Evolutionary conservation across 2,329 filamentous ascomycete species (phyloP).

Genomic region (Clarireedia hainanense): DNA sequence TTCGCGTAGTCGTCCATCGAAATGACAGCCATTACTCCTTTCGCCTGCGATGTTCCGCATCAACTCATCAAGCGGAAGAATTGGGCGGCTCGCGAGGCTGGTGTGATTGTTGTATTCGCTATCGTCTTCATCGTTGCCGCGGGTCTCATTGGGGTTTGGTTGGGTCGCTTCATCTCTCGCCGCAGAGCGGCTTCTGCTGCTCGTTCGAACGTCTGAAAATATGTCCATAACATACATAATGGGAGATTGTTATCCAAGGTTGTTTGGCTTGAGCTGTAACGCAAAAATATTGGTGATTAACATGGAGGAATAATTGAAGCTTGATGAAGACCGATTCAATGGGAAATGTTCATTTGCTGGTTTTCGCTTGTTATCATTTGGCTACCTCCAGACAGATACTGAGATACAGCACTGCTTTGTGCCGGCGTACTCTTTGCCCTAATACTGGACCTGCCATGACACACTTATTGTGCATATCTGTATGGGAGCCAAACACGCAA

Average conservation of each 20-base stretch:
- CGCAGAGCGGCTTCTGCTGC: conserved; percentile 9
- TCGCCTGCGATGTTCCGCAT: conserved; percentile 20
- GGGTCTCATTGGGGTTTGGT: conserved; percentile 42
- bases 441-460: no score
- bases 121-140: conserved; percentile 49
- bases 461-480: no score
- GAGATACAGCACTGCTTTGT: background rate
- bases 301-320: background rate
- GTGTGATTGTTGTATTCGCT: conserved; percentile 55
- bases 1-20: background rate
- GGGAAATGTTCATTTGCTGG: background rate
- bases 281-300: background rate
- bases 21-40: conserved; percentile 16
- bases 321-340: background rate
- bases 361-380: background rate
- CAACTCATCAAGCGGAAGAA: conserved; percentile 45
- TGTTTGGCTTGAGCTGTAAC: background rate
- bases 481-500: no score
- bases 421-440: no score
- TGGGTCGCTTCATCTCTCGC: conserved; percentile 36
- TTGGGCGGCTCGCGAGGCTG: conserved; percentile 49
- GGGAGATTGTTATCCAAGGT: background rate
- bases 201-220: conserved; percentile 1
- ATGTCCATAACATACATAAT: background rate
- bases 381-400: background rate